phyloP scores from a whole-genome alignment of 176 grass and related monocot genomes.

The Areca catechu region DNA sequence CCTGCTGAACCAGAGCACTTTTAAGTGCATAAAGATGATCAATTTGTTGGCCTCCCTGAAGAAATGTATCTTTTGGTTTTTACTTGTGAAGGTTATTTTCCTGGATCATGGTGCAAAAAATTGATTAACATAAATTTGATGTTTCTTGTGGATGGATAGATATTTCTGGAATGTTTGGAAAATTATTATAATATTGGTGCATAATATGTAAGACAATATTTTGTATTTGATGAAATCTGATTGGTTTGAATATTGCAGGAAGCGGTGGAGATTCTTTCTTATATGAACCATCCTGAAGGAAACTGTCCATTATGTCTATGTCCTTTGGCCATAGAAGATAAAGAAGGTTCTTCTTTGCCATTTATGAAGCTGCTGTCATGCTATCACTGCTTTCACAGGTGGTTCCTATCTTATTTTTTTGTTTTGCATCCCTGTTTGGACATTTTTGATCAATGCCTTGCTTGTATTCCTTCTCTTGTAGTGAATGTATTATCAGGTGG shows the following conservation, averaged over 20 bases:
- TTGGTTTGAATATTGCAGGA: slow-evolving; percentile 42
- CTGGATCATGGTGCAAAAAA: too few relatives aligned
- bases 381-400: slow-evolving; percentile 97
- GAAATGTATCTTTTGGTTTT: too few relatives aligned
- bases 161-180: too few relatives aligned
- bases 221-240: slow-evolving; percentile 16
- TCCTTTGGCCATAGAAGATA: slow-evolving; percentile 54
- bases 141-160: too few relatives aligned
- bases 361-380: slow-evolving; percentile 99
- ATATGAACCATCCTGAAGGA: slow-evolving; percentile 94
- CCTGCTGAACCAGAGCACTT: too few relatives aligned
- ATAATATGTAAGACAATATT: background rate
- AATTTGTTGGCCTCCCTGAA: too few relatives aligned
- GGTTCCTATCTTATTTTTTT: slow-evolving; percentile 1
- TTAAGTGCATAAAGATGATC: too few relatives aligned
- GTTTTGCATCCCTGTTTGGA: slow-evolving; percentile 12
- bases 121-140: too few relatives aligned
- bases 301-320: slow-evolving; percentile 92
- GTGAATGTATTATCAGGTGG: slow-evolving; percentile 74
- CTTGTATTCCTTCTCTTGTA: slow-evolving; percentile 18
- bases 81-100: too few relatives aligned
- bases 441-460: background rate
- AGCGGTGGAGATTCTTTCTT: slow-evolving; percentile 71
- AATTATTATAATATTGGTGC: too few relatives aligned
- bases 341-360: slow-evolving; percentile 35